A percentile compares a stretch with the other conserved stretches of the same genome.
Evolutionary conservation across 352 stramenopile genomes (phyloP).

Genomic region (Pythium graminicola): DNA sequence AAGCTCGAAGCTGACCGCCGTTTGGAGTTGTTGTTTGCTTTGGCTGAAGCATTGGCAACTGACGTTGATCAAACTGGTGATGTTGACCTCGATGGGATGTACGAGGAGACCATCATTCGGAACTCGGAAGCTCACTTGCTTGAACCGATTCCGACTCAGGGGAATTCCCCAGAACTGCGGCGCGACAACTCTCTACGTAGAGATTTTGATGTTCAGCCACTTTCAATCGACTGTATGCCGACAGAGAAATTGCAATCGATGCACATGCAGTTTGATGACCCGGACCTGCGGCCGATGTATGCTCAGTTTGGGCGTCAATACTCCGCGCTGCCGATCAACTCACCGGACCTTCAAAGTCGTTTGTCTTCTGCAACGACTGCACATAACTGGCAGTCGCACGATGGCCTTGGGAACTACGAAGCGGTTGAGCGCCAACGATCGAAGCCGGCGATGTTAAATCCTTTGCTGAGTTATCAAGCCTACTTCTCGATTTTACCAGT

Average conservation of each 20-base stretch:
- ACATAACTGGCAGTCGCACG: conserved; percentile 26
- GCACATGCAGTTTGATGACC: conserved; percentile 53
- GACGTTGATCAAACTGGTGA: conserved; percentile 15
- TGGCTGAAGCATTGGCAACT: conserved; percentile 64
- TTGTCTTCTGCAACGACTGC: conserved; percentile 68
- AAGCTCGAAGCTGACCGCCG: conserved; percentile 81
- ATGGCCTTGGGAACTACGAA: conserved; percentile 25
- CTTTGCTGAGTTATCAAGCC: conserved; percentile 68
- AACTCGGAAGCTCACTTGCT: neutral
- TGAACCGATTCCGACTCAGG: conserved; percentile 12
- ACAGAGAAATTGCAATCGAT: conserved; percentile 60
- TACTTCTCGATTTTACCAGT: conserved; percentile 52
- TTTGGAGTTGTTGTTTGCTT: conserved; percentile 71
- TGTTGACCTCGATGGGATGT: conserved; percentile 9
- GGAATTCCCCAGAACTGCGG: conserved; percentile 20
- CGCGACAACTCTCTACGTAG: conserved; percentile 12
- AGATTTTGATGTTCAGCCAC: conserved; percentile 21
- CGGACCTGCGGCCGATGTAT: conserved; percentile 65
- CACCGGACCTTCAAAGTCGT: conserved; percentile 53
- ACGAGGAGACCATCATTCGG: conserved; percentile 6
- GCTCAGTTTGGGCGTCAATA: conserved; percentile 43
- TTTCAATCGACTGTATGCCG: conserved; percentile 29
- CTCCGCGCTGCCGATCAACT: conserved; percentile 19
- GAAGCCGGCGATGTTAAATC: conserved; percentile 42
- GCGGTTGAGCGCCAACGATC: conserved; percentile 28